Evolutionary conservation across 2,329 filamentous ascomycete species (phyloP), one percentile per base, ranked within the genome.

Genomic region (Cladosporium austrohemisphaericum): DNA sequence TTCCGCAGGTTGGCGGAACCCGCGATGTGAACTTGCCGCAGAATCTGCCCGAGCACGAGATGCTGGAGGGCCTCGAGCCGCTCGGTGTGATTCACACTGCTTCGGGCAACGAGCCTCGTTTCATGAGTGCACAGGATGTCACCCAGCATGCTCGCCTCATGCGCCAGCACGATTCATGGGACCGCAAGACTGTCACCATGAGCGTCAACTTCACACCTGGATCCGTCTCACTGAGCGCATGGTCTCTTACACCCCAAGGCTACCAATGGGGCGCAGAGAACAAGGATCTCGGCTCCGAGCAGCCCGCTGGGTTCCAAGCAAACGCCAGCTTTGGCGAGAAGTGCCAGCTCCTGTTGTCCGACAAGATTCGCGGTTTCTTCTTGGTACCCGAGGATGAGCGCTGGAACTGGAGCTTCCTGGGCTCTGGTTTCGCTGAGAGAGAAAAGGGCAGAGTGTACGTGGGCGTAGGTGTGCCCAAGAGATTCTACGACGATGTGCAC

Each of bases 371-470:
- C 59, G 94, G 93, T 22, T 97, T 91, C 75, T 98, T 98, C 81
- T 74, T 98, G 49, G 90, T 97, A 18, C 93, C 93, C 0, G 91
- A 96, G 64, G 85, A 85, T 48, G 85, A 85, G 53, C 78, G 86
- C 53, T 98, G 93, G 93, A 98, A 98, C 71, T 98, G 96, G 75
- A 93, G 87, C 68, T 98, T 98, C 77, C 89, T 97, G 84, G 93
- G 93, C 49, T 89, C 84, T 57, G 83, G 84, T 1, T 98, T 97
- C 65, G 83, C 85, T 11, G 83, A 84, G 32, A 79, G 95, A 56
- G 90, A 95, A 73, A 97, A 96, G 83, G 65, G 60, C 1, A 79
- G 84, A 3, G 80, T 96, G 35, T 86, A 90, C 60, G 91, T 97
- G 60, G 93, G 93, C 76, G 84, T 98, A 48, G 94, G 97, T 70